These are phyloP conservation scores for Alternaria arbusti DNA, from an alignment of 2,329 filamentous ascomycete species.

Conservation along the genomic window DNA sequence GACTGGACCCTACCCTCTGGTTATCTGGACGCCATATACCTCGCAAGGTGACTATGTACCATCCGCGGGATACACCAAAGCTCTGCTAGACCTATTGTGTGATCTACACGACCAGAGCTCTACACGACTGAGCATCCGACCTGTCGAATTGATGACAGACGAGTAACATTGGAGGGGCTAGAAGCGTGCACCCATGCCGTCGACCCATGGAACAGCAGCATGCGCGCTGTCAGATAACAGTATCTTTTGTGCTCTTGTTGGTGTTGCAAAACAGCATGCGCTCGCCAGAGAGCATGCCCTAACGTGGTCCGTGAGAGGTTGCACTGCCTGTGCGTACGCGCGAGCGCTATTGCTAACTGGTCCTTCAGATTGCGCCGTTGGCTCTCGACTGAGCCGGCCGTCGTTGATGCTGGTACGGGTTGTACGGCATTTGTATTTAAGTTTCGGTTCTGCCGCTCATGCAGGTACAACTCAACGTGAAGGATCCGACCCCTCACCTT, in stretches of 20 bases:
- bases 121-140: not conserved
- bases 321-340: constrained; percentile 5
- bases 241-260: not conserved
- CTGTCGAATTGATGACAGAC: not conserved
- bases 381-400: not conserved
- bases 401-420: not conserved
- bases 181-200: not conserved
- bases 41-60: not conserved
- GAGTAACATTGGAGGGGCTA: not conserved
- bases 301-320: constrained; percentile 1
- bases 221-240: not conserved
- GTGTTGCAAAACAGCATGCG: not conserved
- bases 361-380: not conserved
- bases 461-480: not conserved
- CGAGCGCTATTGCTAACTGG: not conserved
- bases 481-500: not conserved
- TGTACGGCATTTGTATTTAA: constrained; percentile 1
- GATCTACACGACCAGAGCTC: not conserved
- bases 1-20: not conserved
- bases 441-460: not conserved
- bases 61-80: not conserved
- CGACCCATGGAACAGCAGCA: not conserved
- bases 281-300: not conserved
- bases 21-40: not conserved
- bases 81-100: not conserved